These are phyloP conservation scores for Candida broadrunensis DNA, from an alignment of 805 yeast species.

Conservation along the genomic window DNA sequence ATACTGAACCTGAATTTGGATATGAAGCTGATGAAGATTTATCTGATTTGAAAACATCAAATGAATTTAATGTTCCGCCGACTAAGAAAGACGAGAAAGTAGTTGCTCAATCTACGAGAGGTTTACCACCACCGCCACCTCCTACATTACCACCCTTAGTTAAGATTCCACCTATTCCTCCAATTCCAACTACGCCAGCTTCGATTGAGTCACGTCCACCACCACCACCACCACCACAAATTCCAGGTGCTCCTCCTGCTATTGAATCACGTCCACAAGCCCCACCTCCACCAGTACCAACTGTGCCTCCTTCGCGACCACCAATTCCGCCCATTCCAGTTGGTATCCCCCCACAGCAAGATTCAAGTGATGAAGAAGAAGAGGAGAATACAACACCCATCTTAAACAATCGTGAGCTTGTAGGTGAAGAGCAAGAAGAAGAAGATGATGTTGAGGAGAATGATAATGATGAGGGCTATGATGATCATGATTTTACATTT, in stretches of 20 bases:
- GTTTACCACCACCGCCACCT: not conserved
- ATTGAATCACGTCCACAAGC: slow-evolving; percentile 8
- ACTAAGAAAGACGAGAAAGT: not conserved
- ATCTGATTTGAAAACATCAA: slow-evolving; percentile 22
- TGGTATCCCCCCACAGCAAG: slow-evolving; percentile 5
- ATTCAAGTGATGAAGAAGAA: slow-evolving; percentile 5
- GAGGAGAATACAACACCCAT: slow-evolving; percentile 2
- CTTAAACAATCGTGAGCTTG: slow-evolving; percentile 8
- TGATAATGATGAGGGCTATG: not conserved
- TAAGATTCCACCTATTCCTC: slow-evolving; percentile 8
- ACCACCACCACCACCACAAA: slow-evolving; percentile 6
- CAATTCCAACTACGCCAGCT: slow-evolving; percentile 3
- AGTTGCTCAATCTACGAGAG: not conserved
- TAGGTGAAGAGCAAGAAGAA: slow-evolving; percentile 7
- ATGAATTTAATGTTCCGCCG: not conserved
- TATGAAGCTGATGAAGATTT: slow-evolving; percentile 67
- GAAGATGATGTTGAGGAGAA: slow-evolving; percentile 4
- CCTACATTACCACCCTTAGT: slow-evolving; percentile 9
- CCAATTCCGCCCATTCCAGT: slow-evolving; percentile 5
- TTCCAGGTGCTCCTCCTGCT: slow-evolving; percentile 3
- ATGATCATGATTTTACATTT: slow-evolving; percentile 25
- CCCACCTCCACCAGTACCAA: slow-evolving; percentile 8
- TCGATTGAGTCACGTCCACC: slow-evolving; percentile 9
- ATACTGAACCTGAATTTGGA: slow-evolving; percentile 30
- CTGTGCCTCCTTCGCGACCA: slow-evolving; percentile 5